Base-by-base conservation (phyloP, 2,329 filamentous ascomycete species). In the Pyricularia grisea region DNA sequence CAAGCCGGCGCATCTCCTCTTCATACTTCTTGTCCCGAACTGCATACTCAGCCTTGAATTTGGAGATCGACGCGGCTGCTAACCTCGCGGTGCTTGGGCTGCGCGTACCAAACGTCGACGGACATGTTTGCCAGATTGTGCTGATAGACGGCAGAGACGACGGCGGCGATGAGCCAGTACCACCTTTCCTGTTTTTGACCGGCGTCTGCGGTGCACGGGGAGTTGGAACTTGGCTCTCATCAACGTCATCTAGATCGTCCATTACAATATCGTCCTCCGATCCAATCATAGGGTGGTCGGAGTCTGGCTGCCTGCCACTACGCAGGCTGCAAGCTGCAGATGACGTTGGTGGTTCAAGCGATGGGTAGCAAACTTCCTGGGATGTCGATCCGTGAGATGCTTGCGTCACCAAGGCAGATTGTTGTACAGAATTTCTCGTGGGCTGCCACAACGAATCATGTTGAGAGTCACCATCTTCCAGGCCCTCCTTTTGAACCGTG, bases 251-350 rank as follows among this genome's bases (percentile, higher is more conserved):
- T 3, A 50, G 27, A 20, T 69, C 70, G 9, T 78, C 77, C 58
- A 77, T 74, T 50, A 80, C 78, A 17, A 78, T 74, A 71, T 76
- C 75, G 67, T 79, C 78, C 14, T 78, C 25, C 25, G 25, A 25
- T 25, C 25, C 58, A 28, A 61, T 61, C n/a, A 17, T 61, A 1
- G 7, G 10, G 5, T 4, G 58, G n/a, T 28, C 74, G 5, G 79
- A 80, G 69, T 85, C 82, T 3, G 81, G 81, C 69, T 87, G 85
- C 17, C 83, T 80, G 28, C 84, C 85, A 73, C 81, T 86, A 70
- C 65, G 78, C 72, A 79, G 74, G 72, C 81, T 86, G 70, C 78
- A 79, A 10, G 74, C 74, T 25, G 81, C 80, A 0, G 58, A 61
- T 61, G 81, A 81, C 3, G 76, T 75, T 28, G 74, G 74, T 1